phyloP scores from a whole-genome alignment of 2,329 filamentous ascomycete species.

The Pyrenophora teres region DNA sequence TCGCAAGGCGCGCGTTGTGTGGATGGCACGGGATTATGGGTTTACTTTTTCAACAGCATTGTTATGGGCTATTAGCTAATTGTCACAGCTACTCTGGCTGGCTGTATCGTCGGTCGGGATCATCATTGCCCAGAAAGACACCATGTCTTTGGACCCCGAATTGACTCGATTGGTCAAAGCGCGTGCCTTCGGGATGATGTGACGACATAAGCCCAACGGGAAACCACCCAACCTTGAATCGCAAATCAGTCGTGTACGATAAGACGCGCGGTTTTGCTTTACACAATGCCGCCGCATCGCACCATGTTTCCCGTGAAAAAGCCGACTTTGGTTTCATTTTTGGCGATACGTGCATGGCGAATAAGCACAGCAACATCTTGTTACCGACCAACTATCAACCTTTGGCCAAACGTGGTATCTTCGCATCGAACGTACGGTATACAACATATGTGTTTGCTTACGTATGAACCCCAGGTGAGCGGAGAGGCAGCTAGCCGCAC shows the following conservation, averaged over 20 bases:
- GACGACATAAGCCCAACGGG: slow-evolving; percentile 8
- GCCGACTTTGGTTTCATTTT: too few species aligned
- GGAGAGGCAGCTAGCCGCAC: neutral
- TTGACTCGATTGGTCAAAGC: slow-evolving; percentile 7
- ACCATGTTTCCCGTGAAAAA: too few species aligned
- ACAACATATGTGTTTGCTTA: too few species aligned
- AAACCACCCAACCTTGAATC: slow-evolving; percentile 1
- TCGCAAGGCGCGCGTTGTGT: too few species aligned
- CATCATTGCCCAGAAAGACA: slow-evolving; percentile 3
- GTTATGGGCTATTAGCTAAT: slow-evolving; percentile 3
- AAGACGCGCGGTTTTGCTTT: slow-evolving; percentile 20
- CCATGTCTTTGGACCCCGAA: slow-evolving; percentile 2
- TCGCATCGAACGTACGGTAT: neutral
- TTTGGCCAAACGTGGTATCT: neutral
- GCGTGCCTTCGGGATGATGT: neutral
- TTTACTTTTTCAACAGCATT: slow-evolving; percentile 11
- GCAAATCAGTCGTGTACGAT: slow-evolving; percentile 15
- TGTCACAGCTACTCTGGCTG: neutral
- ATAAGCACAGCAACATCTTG: neutral
- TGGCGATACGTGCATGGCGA: too few species aligned
- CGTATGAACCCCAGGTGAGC: neutral
- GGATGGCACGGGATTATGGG: slow-evolving; percentile 1
- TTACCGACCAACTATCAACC: neutral
- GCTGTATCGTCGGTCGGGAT: slow-evolving; percentile 1
- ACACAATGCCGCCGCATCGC: slow-evolving; percentile 12